Conservation (phyloP, 805 yeast species). For the Spathaspora gorwiae region DNA sequence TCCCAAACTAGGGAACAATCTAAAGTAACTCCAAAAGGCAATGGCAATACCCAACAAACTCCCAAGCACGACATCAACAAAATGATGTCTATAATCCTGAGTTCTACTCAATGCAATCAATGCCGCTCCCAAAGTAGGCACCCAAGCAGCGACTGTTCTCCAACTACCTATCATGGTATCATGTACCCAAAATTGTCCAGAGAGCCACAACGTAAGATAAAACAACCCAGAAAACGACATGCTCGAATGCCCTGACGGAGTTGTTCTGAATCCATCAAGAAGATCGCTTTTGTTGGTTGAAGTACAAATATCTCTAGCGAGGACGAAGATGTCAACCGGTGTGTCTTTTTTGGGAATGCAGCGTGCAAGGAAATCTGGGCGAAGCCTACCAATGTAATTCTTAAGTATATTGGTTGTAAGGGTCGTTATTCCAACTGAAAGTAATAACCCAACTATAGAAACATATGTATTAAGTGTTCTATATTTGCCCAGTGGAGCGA, state of each 20-base stretch:
- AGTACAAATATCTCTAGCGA: constrained; percentile 65
- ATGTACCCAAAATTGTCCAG: constrained; percentile 51
- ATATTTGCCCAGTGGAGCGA: constrained; percentile 36
- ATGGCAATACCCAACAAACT: constrained; percentile 56
- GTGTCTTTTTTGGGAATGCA: constrained; percentile 66
- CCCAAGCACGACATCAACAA: constrained; percentile 77
- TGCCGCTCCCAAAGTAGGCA: constrained; percentile 66
- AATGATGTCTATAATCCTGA: constrained; percentile 91
- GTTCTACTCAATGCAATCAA: constrained; percentile 83
- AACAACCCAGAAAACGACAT: constrained; percentile 66
- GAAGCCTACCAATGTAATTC: constrained; percentile 80
- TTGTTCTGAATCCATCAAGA: constrained; percentile 75
- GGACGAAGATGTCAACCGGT: constrained; percentile 49
- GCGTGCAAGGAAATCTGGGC: constrained; percentile 90
- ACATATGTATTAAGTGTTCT: constrained; percentile 50
- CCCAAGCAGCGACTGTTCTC: constrained; percentile 18
- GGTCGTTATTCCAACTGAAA: constrained; percentile 57
- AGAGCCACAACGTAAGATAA: constrained; percentile 58
- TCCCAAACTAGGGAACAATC: constrained; percentile 45
- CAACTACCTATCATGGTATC: constrained; percentile 46
- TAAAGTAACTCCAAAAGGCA: constrained; percentile 54
- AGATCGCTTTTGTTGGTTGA: constrained; percentile 23
- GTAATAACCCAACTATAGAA: constrained; percentile 60
- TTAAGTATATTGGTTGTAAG: constrained; percentile 71
- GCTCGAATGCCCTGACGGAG: constrained; percentile 80